phyloP scores from a whole-genome alignment of 1,284 basidiomycete species.

The Sanghuangporus baumii region DNA sequence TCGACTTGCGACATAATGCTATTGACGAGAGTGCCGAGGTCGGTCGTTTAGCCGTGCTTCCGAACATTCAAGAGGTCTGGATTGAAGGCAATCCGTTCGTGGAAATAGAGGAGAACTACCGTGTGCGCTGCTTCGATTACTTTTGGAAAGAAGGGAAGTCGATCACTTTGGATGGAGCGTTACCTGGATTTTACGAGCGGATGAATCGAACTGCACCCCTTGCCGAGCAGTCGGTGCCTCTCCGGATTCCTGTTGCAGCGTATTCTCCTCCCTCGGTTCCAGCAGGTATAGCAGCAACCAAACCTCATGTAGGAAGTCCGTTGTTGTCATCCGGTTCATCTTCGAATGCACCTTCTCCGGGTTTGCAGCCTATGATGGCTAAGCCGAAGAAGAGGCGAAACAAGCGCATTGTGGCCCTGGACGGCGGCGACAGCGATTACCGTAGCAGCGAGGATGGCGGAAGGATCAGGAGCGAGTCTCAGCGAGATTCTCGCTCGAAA shows the following conservation, averaged over 20 bases:
- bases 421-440: slow-evolving; percentile 35
- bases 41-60: slow-evolving; percentile 76
- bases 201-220: slow-evolving; percentile 47
- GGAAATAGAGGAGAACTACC: slow-evolving; percentile 66
- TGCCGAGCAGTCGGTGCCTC: slow-evolving; percentile 45
- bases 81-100: slow-evolving; percentile 77
- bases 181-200: slow-evolving; percentile 74
- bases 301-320: slow-evolving; percentile 17
- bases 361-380: slow-evolving; percentile 33
- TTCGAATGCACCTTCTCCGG: slow-evolving; percentile 38
- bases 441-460: slow-evolving; percentile 24
- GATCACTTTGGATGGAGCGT: slow-evolving; percentile 69
- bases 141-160: slow-evolving; percentile 79
- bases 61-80: slow-evolving; percentile 74
- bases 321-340: slow-evolving; percentile 31
- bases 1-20: slow-evolving; percentile 83
- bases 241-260: slow-evolving; percentile 42
- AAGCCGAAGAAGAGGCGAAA: slow-evolving; percentile 43
- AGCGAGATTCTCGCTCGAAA: slow-evolving; percentile 22
- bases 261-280: slow-evolving; percentile 57
- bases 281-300: slow-evolving; percentile 31
- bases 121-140: slow-evolving; percentile 73
- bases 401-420: slow-evolving; percentile 68
- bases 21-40: slow-evolving; percentile 85
- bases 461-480: neutral